phyloP scores from a whole-genome alignment of 2,329 filamentous ascomycete species.

The Penicillium crustosum region DNA sequence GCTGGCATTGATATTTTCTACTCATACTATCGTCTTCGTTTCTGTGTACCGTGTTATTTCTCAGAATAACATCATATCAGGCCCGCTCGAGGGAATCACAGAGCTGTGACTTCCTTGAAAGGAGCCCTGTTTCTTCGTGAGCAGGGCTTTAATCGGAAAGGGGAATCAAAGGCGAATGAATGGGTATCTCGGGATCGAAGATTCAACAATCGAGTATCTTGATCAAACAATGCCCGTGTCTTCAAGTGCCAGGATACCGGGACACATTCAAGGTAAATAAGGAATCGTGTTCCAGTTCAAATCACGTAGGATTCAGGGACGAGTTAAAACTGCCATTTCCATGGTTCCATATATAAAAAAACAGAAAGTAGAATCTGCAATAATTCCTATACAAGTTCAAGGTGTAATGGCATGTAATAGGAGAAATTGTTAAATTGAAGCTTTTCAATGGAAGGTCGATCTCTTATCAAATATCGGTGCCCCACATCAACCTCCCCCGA shows the following conservation, averaged over 20 bases:
- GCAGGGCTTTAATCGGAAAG: neutral
- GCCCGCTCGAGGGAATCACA: neutral
- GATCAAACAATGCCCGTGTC: neutral
- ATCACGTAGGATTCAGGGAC: neutral
- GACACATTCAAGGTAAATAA: neutral
- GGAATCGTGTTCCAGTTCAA: neutral
- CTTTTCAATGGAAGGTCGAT: neutral
- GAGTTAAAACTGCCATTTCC: neutral
- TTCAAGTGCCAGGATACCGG: neutral
- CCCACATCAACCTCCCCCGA: slow-evolving; percentile 2
- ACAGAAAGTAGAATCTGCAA: neutral
- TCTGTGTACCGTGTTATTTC: neutral
- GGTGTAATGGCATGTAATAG: neutral
- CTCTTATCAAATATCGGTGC: neutral
- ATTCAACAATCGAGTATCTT: neutral
- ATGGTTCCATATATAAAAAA: neutral
- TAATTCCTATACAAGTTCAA: neutral
- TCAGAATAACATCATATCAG: neutral
- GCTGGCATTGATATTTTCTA: neutral
- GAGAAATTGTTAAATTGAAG: neutral
- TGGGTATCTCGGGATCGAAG: neutral
- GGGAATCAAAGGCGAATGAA: neutral
- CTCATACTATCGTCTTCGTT: neutral
- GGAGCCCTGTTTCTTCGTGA: too few relatives aligned
- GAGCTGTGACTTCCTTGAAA: neutral